Conservation (phyloP, 2,329 filamentous ascomycete species). For the Trichophyton schoenleinii region DNA sequence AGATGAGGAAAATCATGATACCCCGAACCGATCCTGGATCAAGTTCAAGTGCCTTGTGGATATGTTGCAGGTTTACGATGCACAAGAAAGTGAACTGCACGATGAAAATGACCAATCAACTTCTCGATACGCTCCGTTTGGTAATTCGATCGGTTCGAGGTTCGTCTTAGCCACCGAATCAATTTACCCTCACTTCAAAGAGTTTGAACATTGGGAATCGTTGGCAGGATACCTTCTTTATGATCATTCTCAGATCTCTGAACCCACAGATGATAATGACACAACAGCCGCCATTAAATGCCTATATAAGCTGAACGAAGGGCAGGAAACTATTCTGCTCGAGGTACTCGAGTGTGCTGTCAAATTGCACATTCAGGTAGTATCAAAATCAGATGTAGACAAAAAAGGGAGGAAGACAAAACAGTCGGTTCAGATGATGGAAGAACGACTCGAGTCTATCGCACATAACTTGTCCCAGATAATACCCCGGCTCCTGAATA, state of each 20-base stretch:
- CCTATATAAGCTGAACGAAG: constrained; percentile 58
- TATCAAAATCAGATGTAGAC: constrained; percentile 48
- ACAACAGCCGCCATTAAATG: constrained; percentile 54
- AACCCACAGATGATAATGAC: constrained; percentile 43
- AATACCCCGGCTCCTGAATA: constrained; percentile 78
- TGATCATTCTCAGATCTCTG: constrained; percentile 62
- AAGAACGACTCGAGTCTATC: constrained; percentile 58
- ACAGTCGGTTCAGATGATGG: constrained; percentile 47
- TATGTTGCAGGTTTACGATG: constrained; percentile 68
- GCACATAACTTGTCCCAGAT: constrained; percentile 63
- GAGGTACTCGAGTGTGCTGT: constrained; percentile 78
- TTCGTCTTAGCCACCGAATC: constrained; percentile 77
- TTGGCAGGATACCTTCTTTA: constrained; percentile 82
- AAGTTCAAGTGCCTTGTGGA: constrained; percentile 84
- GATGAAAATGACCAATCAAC: constrained; percentile 16
- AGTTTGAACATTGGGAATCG: constrained; percentile 76
- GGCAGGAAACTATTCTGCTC: constrained; percentile 72
- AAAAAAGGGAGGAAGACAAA: constrained; percentile 46
- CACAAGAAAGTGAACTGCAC: constrained; percentile 37
- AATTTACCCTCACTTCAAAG: constrained; percentile 67
- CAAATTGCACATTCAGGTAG: constrained; percentile 56
- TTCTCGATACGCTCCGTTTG: constrained; percentile 38
- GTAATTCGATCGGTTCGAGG: constrained; percentile 59
- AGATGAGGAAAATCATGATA: constrained; percentile 57
- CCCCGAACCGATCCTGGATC: constrained; percentile 72